These are phyloP conservation scores for Didymella exigua DNA, from an alignment of 2,329 filamentous ascomycete genomes.

Conservation along the genomic window DNA sequence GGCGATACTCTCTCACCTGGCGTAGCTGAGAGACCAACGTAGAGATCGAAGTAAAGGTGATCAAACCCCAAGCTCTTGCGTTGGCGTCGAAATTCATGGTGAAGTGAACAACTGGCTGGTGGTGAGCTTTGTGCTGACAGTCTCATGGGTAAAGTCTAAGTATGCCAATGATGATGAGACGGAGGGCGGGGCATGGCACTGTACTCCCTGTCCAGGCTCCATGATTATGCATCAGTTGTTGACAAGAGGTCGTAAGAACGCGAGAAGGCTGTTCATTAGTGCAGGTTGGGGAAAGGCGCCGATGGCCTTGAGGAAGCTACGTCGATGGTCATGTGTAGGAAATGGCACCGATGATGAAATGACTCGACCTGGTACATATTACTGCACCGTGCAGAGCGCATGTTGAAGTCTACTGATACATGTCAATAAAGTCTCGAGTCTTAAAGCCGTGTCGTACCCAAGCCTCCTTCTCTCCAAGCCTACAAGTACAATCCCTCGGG, in stretches of 20 bases:
- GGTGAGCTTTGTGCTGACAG: background rate
- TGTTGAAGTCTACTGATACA: slow-evolving; percentile 27
- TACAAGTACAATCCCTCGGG: slow-evolving; percentile 99
- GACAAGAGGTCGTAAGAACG: background rate
- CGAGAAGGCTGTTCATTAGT: background rate
- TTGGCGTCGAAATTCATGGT: background rate
- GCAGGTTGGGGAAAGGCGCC: background rate
- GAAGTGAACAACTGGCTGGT: background rate
- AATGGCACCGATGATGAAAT: background rate
- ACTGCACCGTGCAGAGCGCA: background rate
- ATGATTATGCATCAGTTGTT: no score
- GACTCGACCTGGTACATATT: slow-evolving; percentile 3
- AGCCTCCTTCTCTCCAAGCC: background rate
- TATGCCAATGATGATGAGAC: background rate
- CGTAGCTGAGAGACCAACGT: background rate
- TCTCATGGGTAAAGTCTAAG: no score
- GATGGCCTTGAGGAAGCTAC: background rate
- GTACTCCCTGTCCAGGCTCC: background rate
- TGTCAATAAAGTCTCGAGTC: slow-evolving; percentile 14
- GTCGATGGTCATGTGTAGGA: background rate
- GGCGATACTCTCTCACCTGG: slow-evolving; percentile 1
- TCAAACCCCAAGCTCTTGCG: background rate
- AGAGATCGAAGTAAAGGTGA: slow-evolving; percentile 4
- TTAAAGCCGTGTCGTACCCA: slow-evolving; percentile 7
- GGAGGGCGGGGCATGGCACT: background rate